Conservation (phyloP, 768 basidiomycete genomes). For the Saitozyma podzolica region DNA sequence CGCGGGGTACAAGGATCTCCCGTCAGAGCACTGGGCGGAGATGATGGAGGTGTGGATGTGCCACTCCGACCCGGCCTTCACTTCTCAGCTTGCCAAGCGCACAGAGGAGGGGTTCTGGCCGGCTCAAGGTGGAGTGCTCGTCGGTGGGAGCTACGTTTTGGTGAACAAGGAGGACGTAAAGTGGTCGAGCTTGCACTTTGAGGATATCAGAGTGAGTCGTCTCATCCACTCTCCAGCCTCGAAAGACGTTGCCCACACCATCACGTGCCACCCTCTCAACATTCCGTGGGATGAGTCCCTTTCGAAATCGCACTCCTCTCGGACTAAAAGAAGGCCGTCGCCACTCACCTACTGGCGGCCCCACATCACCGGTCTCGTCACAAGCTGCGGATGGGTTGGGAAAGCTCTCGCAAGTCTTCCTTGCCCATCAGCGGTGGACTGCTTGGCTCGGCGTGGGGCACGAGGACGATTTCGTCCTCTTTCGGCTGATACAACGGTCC, state of each 20-base stretch:
- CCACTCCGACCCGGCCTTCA: constrained; percentile 81
- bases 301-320: constrained; percentile 6
- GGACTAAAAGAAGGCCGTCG: constrained; percentile 95
- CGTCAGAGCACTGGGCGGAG: constrained; percentile 96
- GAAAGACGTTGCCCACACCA: background rate
- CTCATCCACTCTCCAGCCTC: background rate
- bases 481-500: constrained; percentile 97
- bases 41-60: constrained; percentile 99
- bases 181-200: constrained; percentile 25
- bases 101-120: constrained; percentile 78
- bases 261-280: background rate
- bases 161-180: constrained; percentile 67
- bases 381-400: too few species aligned
- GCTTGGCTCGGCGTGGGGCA: constrained; percentile 12
- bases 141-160: constrained; percentile 85
- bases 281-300: background rate
- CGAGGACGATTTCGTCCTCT: constrained; percentile 39
- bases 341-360: constrained; percentile 69
- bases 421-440: background rate
- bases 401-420: constrained; percentile 69
- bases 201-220: constrained; percentile 65
- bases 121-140: constrained; percentile 66
- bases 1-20: constrained; percentile 72
- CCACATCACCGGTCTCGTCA: constrained; percentile 11
- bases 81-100: constrained; percentile 66